Percentiles rank a stretch among this genome's conserved stretches.
Conservation (phyloP, 1,284 basidiomycete species). For the Cutaneotrichosporon cavernicola region DNA sequence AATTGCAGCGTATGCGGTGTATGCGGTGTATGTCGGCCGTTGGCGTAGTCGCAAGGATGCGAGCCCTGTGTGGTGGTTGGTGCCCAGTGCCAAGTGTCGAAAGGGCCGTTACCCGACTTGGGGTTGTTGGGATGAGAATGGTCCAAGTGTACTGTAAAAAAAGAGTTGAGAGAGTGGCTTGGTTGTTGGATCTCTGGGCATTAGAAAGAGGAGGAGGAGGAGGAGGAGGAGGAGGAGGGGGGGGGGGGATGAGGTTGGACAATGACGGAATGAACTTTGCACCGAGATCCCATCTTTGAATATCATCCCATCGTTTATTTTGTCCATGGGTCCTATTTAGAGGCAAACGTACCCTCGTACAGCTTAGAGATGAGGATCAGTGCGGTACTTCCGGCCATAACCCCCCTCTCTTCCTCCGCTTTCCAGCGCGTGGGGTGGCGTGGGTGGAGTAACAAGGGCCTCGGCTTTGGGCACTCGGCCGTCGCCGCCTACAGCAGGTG, state of each 20-base stretch:
- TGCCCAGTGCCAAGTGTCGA: background rate
- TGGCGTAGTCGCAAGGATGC: background rate
- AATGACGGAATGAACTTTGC: constrained; percentile 1
- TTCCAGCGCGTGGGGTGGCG: too few species aligned
- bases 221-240: too few species aligned
- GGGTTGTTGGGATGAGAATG: background rate
- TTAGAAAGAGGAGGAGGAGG: too few species aligned
- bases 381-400: too few species aligned
- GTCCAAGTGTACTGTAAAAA: background rate
- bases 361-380: too few species aligned
- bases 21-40: background rate
- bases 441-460: too few species aligned
- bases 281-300: background rate
- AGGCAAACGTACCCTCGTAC: too few species aligned
- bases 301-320: background rate
- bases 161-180: background rate
- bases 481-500: too few species aligned
- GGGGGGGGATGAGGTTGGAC: background rate
- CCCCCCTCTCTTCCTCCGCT: too few species aligned
- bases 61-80: background rate
- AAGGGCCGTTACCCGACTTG: background rate
- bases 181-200: background rate
- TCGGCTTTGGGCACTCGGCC: too few species aligned
- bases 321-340: too few species aligned
- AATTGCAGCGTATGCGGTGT: background rate